A percentile compares a stretch with the other conserved stretches of the same genome.
These are phyloP conservation scores for Parsonsia alboflavescens DNA, from an alignment of 257 asterid genomes.

Conservation along the genomic window DNA sequence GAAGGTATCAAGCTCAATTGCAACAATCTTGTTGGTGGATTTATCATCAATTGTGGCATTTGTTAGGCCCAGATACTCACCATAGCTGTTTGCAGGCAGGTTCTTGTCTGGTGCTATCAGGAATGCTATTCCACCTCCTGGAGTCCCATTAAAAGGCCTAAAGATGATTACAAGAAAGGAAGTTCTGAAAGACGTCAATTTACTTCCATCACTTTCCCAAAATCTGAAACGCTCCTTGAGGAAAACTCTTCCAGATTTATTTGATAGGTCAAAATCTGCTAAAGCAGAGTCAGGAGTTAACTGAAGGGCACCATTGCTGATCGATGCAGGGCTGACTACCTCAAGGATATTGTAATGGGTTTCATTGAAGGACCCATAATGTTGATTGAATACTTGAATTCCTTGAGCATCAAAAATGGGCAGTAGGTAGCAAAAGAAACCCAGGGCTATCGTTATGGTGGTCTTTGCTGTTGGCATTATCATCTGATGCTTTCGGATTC, in stretches of 20 bases:
- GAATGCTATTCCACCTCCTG: conserved; percentile 34
- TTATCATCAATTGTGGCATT: too few species aligned
- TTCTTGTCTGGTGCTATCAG: conserved; percentile 26
- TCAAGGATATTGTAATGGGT: neutral
- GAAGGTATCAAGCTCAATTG: conserved; percentile 35
- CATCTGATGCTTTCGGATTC: too few species aligned
- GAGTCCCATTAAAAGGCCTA: neutral
- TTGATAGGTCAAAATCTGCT: neutral
- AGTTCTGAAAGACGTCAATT: conserved; percentile 26
- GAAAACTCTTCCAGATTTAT: conserved; percentile 20
- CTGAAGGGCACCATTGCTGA: conserved; percentile 23
- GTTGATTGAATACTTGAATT: conserved; percentile 8
- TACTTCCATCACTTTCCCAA: conserved; percentile 15
- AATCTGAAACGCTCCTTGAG: conserved; percentile 16
- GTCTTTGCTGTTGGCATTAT: too few species aligned
- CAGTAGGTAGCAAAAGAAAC: neutral
- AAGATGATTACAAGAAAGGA: conserved; percentile 25
- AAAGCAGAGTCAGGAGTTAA: conserved; percentile 17
- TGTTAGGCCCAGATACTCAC: conserved; percentile 36
- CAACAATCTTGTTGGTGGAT: conserved; percentile 18
- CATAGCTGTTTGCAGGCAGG: conserved; percentile 28
- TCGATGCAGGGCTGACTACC: conserved; percentile 6
- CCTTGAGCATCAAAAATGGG: conserved; percentile 3
- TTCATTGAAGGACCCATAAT: conserved; percentile 6
- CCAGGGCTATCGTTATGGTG: too few species aligned